Percentiles rank a stretch among this genome's conserved stretches.
These are phyloP conservation scores for Hanseniaspora taiwanica DNA, from an alignment of 805 yeast species.

Conservation along the genomic window DNA sequence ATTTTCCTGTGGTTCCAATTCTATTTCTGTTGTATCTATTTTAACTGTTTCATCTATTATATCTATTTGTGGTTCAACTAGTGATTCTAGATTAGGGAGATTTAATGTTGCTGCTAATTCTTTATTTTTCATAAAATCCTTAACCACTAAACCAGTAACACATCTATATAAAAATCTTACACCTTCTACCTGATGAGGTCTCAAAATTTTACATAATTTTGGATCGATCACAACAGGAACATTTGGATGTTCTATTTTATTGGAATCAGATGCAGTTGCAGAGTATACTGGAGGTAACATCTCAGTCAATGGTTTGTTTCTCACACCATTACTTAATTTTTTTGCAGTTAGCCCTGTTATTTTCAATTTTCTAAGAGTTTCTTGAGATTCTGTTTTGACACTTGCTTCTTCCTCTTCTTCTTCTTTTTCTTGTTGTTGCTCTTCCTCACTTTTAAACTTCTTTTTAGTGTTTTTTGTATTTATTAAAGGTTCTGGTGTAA, in stretches of 20 bases:
- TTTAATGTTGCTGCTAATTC: constrained; percentile 3
- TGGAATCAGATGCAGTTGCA: constrained; percentile 29
- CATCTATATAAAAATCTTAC: constrained; percentile 84
- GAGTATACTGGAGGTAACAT: constrained; percentile 48
- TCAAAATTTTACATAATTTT: constrained; percentile 58
- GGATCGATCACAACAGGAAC: constrained; percentile 98
- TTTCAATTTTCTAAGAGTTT: constrained; percentile 13
- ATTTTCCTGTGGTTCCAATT: neutral
- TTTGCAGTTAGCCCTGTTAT: constrained; percentile 23
- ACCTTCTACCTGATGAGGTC: constrained; percentile 97
- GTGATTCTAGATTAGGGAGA: neutral
- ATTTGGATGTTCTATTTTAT: constrained; percentile 46
- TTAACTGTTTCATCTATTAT: constrained; percentile 1
- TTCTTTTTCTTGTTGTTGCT: constrained; percentile 20
- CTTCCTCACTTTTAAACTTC: constrained; percentile 15
- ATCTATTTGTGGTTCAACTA: neutral
- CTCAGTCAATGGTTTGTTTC: constrained; percentile 57
- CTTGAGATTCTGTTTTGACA: constrained; percentile 1
- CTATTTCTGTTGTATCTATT: neutral
- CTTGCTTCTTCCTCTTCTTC: constrained; percentile 8
- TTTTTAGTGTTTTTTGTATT: constrained; percentile 9
- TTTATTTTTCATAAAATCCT: constrained; percentile 14
- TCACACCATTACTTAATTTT: constrained; percentile 21
- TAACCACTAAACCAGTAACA: constrained; percentile 64
- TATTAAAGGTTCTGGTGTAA: constrained; percentile 1